Evolutionary conservation across 2,329 filamentous ascomycete genomes (phyloP).

Genomic region (Colletotrichum salicis): DNA sequence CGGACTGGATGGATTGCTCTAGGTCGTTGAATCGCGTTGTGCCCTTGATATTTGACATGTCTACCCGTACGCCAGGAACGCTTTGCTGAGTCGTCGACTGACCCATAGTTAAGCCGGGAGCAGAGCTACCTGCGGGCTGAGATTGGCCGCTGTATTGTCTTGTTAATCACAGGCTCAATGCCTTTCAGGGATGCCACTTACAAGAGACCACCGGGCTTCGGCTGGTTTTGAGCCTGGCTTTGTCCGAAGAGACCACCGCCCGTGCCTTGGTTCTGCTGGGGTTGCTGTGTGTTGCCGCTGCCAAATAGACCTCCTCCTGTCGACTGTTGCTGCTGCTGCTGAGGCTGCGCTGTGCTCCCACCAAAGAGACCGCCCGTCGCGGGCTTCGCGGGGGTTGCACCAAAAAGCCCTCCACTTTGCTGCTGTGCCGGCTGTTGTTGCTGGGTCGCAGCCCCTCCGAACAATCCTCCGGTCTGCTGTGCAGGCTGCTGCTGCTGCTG

Average conservation of each 20-base stretch:
- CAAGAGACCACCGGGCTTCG: conserved; percentile 42
- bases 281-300: not conserved
- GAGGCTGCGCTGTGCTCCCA: conserved; percentile 1
- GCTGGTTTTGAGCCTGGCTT: conserved; percentile 42
- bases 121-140: conserved; percentile 37
- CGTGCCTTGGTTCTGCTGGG: conserved; percentile 33
- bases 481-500: conserved; percentile 28
- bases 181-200: conserved; percentile 36
- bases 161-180: not conserved
- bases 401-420: conserved; percentile 51
- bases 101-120: conserved; percentile 56
- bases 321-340: conserved; percentile 30
- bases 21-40: conserved; percentile 95
- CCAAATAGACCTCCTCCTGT: conserved; percentile 25
- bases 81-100: conserved; percentile 64
- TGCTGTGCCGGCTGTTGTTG: conserved; percentile 39
- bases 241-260: conserved; percentile 45
- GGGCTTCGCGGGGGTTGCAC: conserved; percentile 38
- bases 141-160: conserved; percentile 12
- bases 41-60: conserved; percentile 80
- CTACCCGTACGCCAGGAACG: conserved; percentile 80
- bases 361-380: conserved; percentile 41
- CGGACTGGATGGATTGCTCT: conserved; percentile 80
- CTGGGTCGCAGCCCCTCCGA: conserved; percentile 29
- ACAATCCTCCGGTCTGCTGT: conserved; percentile 34